Evolutionary conservation across 192 early-diverging fungal species (phyloP).

Genomic region (Coemansia sp.): DNA sequence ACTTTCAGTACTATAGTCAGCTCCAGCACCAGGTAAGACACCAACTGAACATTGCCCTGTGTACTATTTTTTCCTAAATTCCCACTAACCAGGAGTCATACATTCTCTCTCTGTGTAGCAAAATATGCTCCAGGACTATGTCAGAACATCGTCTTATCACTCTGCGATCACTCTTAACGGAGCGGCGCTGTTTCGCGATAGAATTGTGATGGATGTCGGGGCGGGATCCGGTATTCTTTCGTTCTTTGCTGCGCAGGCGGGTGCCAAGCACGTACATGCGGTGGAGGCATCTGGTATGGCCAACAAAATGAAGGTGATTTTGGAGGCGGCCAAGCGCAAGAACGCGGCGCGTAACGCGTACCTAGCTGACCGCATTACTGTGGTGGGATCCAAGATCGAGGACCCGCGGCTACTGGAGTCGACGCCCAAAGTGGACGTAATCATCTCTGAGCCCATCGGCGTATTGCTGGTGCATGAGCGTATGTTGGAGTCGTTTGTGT

Average conservation of each 20-base stretch:
- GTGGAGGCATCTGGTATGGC: slow-evolving; percentile 97
- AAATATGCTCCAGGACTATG: slow-evolving; percentile 96
- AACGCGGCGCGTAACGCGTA: slow-evolving; percentile 65
- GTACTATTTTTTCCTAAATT: not conserved
- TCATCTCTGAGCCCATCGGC: slow-evolving; percentile 97
- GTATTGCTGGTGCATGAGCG: slow-evolving; percentile 96
- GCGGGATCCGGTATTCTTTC: slow-evolving; percentile 93
- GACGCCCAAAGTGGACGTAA: slow-evolving; percentile 85
- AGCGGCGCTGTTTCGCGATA: slow-evolving; percentile 70
- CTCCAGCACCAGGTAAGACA: slow-evolving; percentile 51
- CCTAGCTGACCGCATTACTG: slow-evolving; percentile 77
- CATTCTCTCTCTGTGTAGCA: slow-evolving; percentile 64
- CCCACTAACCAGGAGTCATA: not conserved
- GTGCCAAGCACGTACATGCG: slow-evolving; percentile 90
- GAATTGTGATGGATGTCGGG: slow-evolving; percentile 91
- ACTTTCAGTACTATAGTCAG: slow-evolving; percentile 55
- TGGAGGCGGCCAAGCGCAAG: slow-evolving; percentile 59
- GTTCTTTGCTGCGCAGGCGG: slow-evolving; percentile 93
- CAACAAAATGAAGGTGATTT: slow-evolving; percentile 78
- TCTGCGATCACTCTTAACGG: slow-evolving; percentile 86
- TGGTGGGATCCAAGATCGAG: slow-evolving; percentile 89
- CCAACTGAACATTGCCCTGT: not conserved
- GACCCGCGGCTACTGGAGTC: slow-evolving; percentile 57
- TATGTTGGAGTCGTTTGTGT: slow-evolving; percentile 66
- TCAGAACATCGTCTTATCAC: slow-evolving; percentile 93